Base-by-base conservation (phyloP, 2,329 filamentous ascomycete genomes). In the Neofusicoccum parvum region DNA sequence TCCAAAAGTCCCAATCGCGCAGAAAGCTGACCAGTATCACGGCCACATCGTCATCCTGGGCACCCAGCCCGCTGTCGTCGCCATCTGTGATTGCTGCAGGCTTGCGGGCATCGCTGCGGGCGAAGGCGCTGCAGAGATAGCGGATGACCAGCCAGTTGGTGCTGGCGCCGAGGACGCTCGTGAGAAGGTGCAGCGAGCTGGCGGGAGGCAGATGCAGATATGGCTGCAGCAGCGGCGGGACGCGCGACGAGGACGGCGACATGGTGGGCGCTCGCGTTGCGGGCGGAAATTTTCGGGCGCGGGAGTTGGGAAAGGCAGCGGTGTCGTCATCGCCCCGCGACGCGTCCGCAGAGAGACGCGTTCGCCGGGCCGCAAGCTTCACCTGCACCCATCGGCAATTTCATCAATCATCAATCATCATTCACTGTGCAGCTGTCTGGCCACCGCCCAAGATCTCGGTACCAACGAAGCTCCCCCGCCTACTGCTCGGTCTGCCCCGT, bases 21-120 rank as follows among this genome's bases (percentile, higher is more conserved):
- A 96, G 80, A 78, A 95, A 97, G 80, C 91, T 96, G 66, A 95
- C 88, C 3, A 97, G 82, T 3, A 97, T 82, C 0, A 97, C 78
- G 17, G 75, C 76, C 10, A 70, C 69, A 34, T 72, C 72, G 11
- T 69, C 68, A 15, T 71, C 69, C 37, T 14, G 34, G 53, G 63
- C 70, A 14, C 9, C 48, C 34, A 7, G 48, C 85, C 58, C 81
- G 32, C 76, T 79, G 71, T 68, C 73, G 71, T 79, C 72, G 36
- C 73, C 65, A 45, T 60, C 27, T 32, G 41, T 65, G 68, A 51
- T 68, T 64, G 64, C 62, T 4, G 41, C 41, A 11, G 53, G 45
- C 6, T 51, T 62, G 58, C 27, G 51, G 64, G 58, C 58, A 72
- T 71, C 58, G 70, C 48, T 23, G 70, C 72, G 66, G 27, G 41